Percentiles rank a stretch among this genome's conserved stretches.
These are phyloP conservation scores for Coccinonectria pachysandricola DNA, from an alignment of 2,329 filamentous ascomycete genomes.

Conservation along the genomic window DNA sequence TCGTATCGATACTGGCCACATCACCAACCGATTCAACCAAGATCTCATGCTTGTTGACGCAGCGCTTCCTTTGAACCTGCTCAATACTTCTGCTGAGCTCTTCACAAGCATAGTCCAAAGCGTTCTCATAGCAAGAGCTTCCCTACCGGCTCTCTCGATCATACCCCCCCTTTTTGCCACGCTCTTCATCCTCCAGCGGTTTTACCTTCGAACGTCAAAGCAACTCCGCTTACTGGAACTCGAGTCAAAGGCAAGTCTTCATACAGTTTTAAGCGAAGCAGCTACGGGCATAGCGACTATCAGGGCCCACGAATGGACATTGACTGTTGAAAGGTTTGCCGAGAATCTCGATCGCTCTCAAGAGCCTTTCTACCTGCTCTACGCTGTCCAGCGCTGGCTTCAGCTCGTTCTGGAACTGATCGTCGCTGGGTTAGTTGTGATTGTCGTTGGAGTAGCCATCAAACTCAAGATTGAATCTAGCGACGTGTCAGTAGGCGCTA, in stretches of 20 bases:
- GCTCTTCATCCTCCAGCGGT: no score
- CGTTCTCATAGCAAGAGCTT: no score
- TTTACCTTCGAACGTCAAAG: conserved; percentile 39
- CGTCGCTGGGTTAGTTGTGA: conserved; percentile 10
- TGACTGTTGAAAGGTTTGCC: conserved; percentile 23
- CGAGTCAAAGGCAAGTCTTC: conserved; percentile 38
- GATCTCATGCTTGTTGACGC: no score
- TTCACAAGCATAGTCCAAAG: no score
- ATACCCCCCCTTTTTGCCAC: no score
- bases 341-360: conserved; percentile 32
- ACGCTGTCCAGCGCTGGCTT: conserved; percentile 19
- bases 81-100: no score
- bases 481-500: conserved; percentile 4
- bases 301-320: conserved; percentile 38
- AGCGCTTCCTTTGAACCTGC: no score
- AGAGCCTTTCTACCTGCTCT: conserved; percentile 34
- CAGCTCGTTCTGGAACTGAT: conserved; percentile 15
- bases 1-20: no score
- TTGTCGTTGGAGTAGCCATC: conserved; percentile 10
- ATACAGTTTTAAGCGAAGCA: conserved; percentile 38
- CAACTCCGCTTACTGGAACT: conserved; percentile 43
- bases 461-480: no score
- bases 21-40: no score
- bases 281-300: conserved; percentile 36
- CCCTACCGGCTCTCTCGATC: no score